Conservation (phyloP, 129 eudicot species). For the Centrapalus pauciflorus region DNA sequence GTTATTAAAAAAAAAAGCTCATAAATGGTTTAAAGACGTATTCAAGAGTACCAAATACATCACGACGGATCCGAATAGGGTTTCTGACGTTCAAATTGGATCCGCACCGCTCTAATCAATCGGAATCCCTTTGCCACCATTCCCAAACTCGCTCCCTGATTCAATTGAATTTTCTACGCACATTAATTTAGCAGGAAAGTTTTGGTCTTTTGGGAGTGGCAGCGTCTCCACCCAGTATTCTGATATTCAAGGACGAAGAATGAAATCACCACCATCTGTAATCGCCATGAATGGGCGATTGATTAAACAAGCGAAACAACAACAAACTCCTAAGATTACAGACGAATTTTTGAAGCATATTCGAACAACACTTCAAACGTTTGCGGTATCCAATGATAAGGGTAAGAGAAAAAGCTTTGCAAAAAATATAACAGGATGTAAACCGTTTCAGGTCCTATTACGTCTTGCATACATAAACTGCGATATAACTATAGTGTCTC, state of each 20-base stretch:
- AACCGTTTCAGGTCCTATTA: background rate
- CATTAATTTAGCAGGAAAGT: conserved; percentile 2
- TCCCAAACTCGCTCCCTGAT: background rate
- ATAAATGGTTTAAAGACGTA: too few relatives aligned
- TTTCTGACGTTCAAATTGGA: conserved; percentile 22
- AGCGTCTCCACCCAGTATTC: background rate
- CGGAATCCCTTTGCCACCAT: background rate
- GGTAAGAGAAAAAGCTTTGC: conserved; percentile 14
- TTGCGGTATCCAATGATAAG: conserved; percentile 40
- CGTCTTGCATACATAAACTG: background rate
- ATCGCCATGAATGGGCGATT: too few relatives aligned
- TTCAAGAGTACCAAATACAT: too few relatives aligned
- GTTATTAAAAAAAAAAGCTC: too few relatives aligned
- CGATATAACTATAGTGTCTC: background rate
- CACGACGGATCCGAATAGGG: conserved; percentile 15
- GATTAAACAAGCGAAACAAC: conserved; percentile 23
- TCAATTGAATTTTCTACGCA: conserved; percentile 1
- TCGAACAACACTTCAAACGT: conserved; percentile 42
- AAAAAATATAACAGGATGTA: background rate
- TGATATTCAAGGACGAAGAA: background rate
- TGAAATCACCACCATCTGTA: conserved; percentile 10
- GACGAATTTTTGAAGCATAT: conserved; percentile 70
- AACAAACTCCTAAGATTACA: conserved; percentile 5
- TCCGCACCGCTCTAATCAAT: background rate
- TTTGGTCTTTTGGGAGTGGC: background rate